Conservation (phyloP, 2,329 filamentous ascomycete species). For the Fusarium sterilihyphosum region DNA sequence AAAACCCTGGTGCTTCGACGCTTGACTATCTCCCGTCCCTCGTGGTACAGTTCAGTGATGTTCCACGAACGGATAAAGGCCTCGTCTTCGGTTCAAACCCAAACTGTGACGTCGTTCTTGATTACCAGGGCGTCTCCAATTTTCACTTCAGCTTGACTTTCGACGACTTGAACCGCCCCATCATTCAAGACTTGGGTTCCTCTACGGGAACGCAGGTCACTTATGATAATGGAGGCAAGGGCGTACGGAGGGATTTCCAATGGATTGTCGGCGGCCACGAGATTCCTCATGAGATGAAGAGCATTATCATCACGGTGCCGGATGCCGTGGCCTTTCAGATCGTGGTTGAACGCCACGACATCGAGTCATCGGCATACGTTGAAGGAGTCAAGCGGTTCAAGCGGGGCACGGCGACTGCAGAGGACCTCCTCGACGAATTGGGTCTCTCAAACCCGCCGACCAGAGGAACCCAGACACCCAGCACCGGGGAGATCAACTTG, state of each 20-base stretch:
- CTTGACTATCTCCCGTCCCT: conserved; percentile 3
- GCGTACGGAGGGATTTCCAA: conserved; percentile 28
- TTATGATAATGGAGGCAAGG: conserved; percentile 28
- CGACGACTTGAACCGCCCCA: conserved; percentile 5
- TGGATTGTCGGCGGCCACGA: conserved; percentile 39
- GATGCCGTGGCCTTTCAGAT: no score
- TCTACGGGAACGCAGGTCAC: conserved; percentile 38
- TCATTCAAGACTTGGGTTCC: conserved; percentile 38
- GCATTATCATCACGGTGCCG: no score
- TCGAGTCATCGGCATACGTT: no score
- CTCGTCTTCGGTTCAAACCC: background rate
- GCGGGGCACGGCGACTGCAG: no score
- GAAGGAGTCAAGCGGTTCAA: no score
- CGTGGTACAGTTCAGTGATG: conserved; percentile 23
- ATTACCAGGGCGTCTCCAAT: background rate
- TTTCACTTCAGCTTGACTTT: conserved; percentile 31
- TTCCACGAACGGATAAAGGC: conserved; percentile 11
- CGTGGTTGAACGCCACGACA: no score
- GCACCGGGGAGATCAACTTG: no score
- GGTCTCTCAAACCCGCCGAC: no score
- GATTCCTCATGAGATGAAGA: background rate
- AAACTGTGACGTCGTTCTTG: background rate
- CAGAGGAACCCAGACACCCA: no score
- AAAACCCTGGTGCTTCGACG: background rate
- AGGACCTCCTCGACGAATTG: no score